Conservation (phyloP, 768 basidiomycete genomes). For the Phylloporus rhodoxanthus region DNA sequence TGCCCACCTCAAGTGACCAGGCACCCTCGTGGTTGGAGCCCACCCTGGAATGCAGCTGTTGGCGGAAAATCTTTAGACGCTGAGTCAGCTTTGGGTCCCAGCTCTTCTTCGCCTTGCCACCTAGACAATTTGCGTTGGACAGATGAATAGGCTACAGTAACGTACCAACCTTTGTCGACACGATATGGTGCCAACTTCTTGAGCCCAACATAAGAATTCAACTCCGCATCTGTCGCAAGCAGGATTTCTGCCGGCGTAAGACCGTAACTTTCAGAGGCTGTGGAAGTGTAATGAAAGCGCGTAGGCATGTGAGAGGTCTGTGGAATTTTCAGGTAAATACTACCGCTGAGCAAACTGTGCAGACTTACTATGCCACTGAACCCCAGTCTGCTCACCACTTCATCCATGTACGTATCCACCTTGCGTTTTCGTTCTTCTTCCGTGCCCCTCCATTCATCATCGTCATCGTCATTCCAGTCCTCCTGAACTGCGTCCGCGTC, state of each 20-base stretch:
- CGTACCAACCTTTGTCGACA: constrained; percentile 34
- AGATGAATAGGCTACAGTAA: constrained; percentile 3
- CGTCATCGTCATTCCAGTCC: constrained; percentile 31
- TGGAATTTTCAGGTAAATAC: constrained; percentile 2
- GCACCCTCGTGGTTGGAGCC: constrained; percentile 14
- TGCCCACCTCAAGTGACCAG: constrained; percentile 13
- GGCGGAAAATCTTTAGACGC: constrained; percentile 68
- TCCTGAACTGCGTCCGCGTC: constrained; percentile 47
- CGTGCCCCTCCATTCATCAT: constrained; percentile 80
- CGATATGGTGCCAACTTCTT: constrained; percentile 92
- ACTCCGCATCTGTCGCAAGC: constrained; percentile 84
- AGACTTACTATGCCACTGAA: constrained; percentile 88
- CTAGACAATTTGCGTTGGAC: constrained; percentile 5
- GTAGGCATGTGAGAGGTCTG: constrained; percentile 89
- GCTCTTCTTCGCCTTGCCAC: constrained; percentile 22
- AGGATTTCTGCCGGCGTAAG: constrained; percentile 84
- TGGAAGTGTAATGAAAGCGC: constrained; percentile 85
- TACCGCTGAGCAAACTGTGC: background rate
- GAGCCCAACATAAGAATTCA: constrained; percentile 86
- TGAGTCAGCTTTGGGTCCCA: constrained; percentile 64
- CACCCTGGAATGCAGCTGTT: constrained; percentile 45
- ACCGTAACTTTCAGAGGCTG: constrained; percentile 55
- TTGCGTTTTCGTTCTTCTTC: constrained; percentile 84
- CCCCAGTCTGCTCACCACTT: constrained; percentile 74
- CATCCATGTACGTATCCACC: constrained; percentile 85